These are phyloP conservation scores for Suillus sp. DNA, from an alignment of 768 basidiomycete species.

Conservation along the genomic window DNA sequence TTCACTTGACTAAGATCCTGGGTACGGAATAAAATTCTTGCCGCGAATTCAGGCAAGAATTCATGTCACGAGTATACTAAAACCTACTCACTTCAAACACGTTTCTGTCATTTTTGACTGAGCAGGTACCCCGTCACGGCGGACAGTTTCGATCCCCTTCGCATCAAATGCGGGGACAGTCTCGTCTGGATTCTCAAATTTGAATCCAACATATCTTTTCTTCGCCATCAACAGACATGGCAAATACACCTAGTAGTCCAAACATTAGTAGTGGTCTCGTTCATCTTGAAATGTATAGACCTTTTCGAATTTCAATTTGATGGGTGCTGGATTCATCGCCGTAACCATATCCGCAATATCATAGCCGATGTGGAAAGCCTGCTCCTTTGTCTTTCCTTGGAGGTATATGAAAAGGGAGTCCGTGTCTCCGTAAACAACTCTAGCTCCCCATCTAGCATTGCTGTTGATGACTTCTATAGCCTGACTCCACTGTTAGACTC, in stretches of 20 bases:
- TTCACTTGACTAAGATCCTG: conserved; percentile 91
- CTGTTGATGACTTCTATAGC: conserved; percentile 80
- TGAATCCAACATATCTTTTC: conserved; percentile 98
- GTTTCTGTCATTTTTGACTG: conserved; percentile 92
- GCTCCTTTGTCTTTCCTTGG: conserved; percentile 88
- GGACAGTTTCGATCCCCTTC: conserved; percentile 96
- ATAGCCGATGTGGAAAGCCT: conserved; percentile 90
- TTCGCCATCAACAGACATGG: conserved; percentile 96
- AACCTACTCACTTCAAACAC: conserved; percentile 70
- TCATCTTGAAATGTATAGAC: conserved; percentile 36
- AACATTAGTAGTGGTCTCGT: conserved; percentile 1
- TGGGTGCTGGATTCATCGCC: conserved; percentile 79
- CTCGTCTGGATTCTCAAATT: conserved; percentile 86
- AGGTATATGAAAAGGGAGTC: conserved; percentile 93
- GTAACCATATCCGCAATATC: conserved; percentile 93
- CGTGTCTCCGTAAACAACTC: conserved; percentile 96
- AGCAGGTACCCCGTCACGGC: conserved; percentile 88
- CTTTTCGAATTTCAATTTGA: conserved; percentile 99
- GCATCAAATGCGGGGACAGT: conserved; percentile 84
- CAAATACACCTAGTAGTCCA: conserved; percentile 82
- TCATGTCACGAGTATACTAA: neutral
- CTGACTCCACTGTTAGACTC: conserved; percentile 41
- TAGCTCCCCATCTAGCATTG: conserved; percentile 83
- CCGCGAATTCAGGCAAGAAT: neutral
- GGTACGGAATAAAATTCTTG: conserved; percentile 79